Percentiles rank a stretch among this genome's conserved stretches.
Conservation (phyloP, 306 rosid genomes). For the Quercus glauca region DNA sequence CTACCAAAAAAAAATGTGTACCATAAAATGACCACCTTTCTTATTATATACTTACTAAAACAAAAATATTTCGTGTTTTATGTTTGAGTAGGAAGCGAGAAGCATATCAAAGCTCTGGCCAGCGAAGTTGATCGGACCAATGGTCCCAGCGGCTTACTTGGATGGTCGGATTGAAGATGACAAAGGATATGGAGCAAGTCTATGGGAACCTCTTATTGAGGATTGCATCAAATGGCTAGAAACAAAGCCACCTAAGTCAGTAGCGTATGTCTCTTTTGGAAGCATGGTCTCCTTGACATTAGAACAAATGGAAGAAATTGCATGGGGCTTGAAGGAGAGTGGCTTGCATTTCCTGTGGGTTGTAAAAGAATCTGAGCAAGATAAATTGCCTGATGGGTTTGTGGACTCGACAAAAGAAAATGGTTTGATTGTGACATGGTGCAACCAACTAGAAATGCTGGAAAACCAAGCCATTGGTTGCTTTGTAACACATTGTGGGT, state of each 20-base stretch:
- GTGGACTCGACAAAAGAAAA: conserved; percentile 25
- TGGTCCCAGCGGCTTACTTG: conserved; percentile 48
- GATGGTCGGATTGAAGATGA: conserved; percentile 49
- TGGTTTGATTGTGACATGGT: conserved; percentile 46
- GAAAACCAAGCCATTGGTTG: conserved; percentile 49
- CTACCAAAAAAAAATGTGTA: too few relatives aligned
- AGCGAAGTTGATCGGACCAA: conserved; percentile 48
- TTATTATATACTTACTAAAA: too few relatives aligned
- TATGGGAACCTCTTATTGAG: conserved; percentile 43
- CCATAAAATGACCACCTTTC: too few relatives aligned
- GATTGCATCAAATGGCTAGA: conserved; percentile 42
- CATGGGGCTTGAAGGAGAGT: conserved; percentile 39
- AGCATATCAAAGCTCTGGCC: conserved; percentile 28
- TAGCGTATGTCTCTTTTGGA: conserved; percentile 46
- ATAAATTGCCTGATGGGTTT: conserved; percentile 37
- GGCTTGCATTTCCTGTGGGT: conserved; percentile 41
- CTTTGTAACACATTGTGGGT: conserved; percentile 65
- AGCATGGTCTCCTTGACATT: conserved; percentile 47
- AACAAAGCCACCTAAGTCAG: conserved; percentile 34
- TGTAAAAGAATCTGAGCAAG: conserved; percentile 38
- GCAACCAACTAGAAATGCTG: conserved; percentile 60
- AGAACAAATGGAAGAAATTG: conserved; percentile 36
- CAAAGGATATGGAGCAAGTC: conserved; percentile 50
- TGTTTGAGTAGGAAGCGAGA: conserved; percentile 23
- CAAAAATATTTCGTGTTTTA: not conserved